Evolutionary conservation across 164 flowering plant species (phyloP).

Genomic region (Houttuynia cordata): DNA sequence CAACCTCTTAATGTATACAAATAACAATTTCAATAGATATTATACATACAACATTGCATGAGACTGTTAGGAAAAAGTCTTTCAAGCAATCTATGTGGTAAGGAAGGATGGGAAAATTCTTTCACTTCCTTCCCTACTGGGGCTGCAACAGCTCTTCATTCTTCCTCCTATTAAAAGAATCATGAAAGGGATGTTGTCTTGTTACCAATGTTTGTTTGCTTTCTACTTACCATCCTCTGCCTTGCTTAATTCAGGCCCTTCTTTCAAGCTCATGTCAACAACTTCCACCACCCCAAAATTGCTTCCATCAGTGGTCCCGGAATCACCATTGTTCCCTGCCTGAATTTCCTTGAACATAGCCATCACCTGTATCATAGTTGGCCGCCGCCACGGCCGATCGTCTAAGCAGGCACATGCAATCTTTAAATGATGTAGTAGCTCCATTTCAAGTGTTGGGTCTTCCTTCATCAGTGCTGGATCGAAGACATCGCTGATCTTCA

Average conservation of each 20-base stretch:
- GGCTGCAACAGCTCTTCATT: too few species aligned
- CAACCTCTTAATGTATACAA: too few species aligned
- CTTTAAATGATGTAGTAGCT: constrained; percentile 70
- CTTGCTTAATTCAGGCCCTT: constrained; percentile 43
- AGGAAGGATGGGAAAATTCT: too few species aligned
- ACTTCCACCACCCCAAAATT: constrained; percentile 41
- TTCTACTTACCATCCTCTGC: neutral
- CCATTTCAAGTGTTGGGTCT: constrained; percentile 63
- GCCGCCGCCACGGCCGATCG: constrained; percentile 68
- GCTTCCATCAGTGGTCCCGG: constrained; percentile 29
- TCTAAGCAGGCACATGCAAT: constrained; percentile 85
- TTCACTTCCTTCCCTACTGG: too few species aligned
- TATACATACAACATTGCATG: too few species aligned
- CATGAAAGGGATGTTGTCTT: neutral
- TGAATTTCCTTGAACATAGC: constrained; percentile 92
- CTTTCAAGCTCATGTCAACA: constrained; percentile 70
- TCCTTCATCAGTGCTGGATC: constrained; percentile 67
- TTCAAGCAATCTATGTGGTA: too few species aligned
- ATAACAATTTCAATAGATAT: too few species aligned
- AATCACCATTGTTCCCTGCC: constrained; percentile 51
- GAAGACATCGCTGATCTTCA: constrained; percentile 64
- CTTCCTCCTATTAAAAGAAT: neutral
- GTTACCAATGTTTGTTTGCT: too few species aligned
- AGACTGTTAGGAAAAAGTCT: too few species aligned
- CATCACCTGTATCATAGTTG: constrained; percentile 94